Evolutionary conservation across 164 flowering plant species (phyloP), one percentile per base, ranked within the genome.

Genomic region (Umbilicus rupestris): DNA sequence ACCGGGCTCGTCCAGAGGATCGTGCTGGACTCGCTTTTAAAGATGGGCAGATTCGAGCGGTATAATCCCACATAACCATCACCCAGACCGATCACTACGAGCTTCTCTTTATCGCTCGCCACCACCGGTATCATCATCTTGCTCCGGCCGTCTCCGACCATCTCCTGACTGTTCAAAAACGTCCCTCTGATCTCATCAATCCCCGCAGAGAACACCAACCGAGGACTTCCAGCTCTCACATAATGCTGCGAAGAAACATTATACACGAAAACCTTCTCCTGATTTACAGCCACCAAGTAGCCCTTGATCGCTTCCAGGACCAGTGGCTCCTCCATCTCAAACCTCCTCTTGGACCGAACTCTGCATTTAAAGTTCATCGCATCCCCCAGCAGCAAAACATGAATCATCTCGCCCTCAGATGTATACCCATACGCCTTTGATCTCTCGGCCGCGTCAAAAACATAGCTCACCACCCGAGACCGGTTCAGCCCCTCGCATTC

Each of bases 351-450:
- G 22, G 92, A 84, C 67, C 96, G 81, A 49, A 91, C 88, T 81
- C 92, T 74, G 74, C 99, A 94, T 71, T 91, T 91, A 84, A 91
- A 94, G 78, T 91, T 94, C 83, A 80, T 76, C 2, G 78, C 66
- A 73, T 94, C 97, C 12, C 99, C 99, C 68, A 91, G 52, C 71
- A 94, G 69, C 68, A 88, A 71, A 3, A 87, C 86, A 46, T 94
- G 95, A 67, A 91, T 78, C 75, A 94, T 60, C 71, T 91, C 96
- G 31, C 96, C 90, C 1, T 85, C 88, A 5, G 87, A 79, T 17
- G 99, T 91, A 64, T 77, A 78, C 7, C 99, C 99, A 72, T 94
- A 91, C 7, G 96, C 99, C 73, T 86, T 94, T 2, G 93, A 85
- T 41, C 99, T 73, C 72, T 94, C 99, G 0, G 84, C 75, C 7